phyloP scores from a whole-genome alignment of 345 rosid genomes.

The Eucalyptus pauciflora region DNA sequence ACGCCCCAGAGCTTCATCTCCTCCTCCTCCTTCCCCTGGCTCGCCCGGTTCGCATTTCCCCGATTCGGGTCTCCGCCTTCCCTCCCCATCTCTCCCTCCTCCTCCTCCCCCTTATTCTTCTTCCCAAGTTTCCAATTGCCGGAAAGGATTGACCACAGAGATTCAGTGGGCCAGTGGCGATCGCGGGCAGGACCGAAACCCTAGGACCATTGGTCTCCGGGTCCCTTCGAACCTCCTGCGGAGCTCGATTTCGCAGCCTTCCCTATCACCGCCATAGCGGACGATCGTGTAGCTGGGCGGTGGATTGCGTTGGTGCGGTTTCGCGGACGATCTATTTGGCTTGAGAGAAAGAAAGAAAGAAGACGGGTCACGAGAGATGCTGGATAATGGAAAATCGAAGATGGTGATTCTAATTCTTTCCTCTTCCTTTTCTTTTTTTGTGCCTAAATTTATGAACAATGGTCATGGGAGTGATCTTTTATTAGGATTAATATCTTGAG shows the following conservation, averaged over 20 bases:
- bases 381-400: background rate
- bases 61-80: background rate
- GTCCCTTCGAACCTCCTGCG: background rate
- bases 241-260: background rate
- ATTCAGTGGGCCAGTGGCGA: background rate
- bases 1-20: constrained; percentile 67
- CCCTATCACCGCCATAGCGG: background rate
- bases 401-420: background rate
- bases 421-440: background rate
- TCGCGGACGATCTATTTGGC: background rate
- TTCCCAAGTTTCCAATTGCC: background rate
- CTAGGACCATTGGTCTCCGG: background rate
- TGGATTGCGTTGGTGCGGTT: background rate
- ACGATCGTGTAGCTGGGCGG: background rate
- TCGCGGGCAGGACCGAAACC: background rate
- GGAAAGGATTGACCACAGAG: background rate
- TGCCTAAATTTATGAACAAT: background rate
- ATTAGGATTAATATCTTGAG: too few relatives aligned
- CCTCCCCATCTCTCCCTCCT: background rate
- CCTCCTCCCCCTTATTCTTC: background rate
- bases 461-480: background rate
- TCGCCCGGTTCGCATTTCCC: background rate
- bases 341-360: background rate
- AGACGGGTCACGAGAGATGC: background rate
- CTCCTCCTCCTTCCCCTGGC: constrained; percentile 8